Conservation (phyloP, 2,329 filamentous ascomycete species). For the Aspergillus pseudonomiae region DNA sequence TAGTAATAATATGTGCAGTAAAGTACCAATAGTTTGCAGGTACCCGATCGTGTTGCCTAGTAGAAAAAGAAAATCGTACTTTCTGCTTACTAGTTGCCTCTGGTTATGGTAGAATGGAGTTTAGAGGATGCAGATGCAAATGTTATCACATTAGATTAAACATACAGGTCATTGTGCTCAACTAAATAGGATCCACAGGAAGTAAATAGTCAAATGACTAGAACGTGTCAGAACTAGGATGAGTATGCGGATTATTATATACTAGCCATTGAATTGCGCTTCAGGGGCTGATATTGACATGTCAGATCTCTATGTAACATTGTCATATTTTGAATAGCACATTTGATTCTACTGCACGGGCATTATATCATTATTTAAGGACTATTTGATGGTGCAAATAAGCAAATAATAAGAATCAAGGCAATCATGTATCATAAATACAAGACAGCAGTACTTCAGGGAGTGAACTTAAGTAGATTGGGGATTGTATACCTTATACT, state of each 20-base stretch:
- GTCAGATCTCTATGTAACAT: neutral
- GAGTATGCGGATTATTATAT: neutral
- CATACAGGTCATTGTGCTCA: neutral
- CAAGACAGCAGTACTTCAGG: too few species aligned
- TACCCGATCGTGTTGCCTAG: neutral
- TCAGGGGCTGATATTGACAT: neutral
- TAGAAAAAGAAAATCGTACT: neutral
- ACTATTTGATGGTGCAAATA: too few species aligned
- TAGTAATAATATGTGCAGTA: neutral
- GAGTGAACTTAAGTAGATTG: too few species aligned
- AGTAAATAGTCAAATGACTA: neutral
- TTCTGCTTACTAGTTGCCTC: neutral
- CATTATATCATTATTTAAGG: neutral
- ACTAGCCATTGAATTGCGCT: neutral
- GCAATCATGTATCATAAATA: too few species aligned
- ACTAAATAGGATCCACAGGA: neutral
- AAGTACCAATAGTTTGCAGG: neutral
- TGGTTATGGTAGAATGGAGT: neutral
- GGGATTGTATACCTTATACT: too few species aligned
- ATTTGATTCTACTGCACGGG: neutral
- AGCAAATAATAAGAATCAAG: too few species aligned
- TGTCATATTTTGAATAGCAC: neutral
- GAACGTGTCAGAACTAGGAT: neutral
- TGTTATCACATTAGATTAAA: neutral
- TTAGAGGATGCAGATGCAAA: neutral